Percentiles rank a stretch among this genome's conserved stretches.
These are phyloP conservation scores for Dictyophora rubrovolvata DNA, from an alignment of 768 basidiomycete species.

Conservation along the genomic window DNA sequence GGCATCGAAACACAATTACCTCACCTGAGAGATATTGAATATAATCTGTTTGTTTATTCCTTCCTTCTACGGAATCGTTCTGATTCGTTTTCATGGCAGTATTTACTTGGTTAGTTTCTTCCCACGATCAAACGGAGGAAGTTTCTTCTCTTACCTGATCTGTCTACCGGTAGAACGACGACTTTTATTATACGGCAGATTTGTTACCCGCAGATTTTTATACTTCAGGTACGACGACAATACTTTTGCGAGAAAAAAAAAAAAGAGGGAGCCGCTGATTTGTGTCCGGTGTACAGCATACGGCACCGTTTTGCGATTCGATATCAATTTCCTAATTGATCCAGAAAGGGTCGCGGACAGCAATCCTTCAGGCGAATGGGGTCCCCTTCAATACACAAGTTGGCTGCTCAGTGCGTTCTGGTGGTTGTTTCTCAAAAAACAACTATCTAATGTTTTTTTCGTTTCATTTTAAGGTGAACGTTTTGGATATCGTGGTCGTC, in stretches of 20 bases:
- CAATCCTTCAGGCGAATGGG: slow-evolving; percentile 15
- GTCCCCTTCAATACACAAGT: slow-evolving; percentile 12
- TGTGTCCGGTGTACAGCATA: neutral
- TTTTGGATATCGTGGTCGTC: slow-evolving; percentile 28
- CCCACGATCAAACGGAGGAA: neutral
- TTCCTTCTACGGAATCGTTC: neutral
- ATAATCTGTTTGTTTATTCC: slow-evolving; percentile 9
- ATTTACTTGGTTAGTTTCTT: slow-evolving; percentile 7
- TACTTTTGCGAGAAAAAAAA: too few relatives aligned
- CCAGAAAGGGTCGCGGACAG: neutral
- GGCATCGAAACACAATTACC: slow-evolving; percentile 16
- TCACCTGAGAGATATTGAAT: slow-evolving; percentile 8
- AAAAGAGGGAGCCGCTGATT: too few relatives aligned
- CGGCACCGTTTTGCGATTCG: slow-evolving; percentile 18
- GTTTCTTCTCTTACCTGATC: neutral
- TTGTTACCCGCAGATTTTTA: slow-evolving; percentile 24
- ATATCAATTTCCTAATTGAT: slow-evolving; percentile 14
- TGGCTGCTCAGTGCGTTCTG: slow-evolving; percentile 12
- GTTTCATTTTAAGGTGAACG: slow-evolving; percentile 15
- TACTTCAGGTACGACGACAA: slow-evolving; percentile 13
- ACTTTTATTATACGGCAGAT: slow-evolving; percentile 26
- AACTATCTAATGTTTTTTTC: neutral
- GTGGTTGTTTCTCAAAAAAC: neutral
- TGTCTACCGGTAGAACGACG: slow-evolving; percentile 25
- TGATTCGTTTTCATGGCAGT: neutral